These are phyloP conservation scores for Talaromyces pinophilus DNA, from an alignment of 2,329 filamentous ascomycete genomes.

Conservation along the genomic window DNA sequence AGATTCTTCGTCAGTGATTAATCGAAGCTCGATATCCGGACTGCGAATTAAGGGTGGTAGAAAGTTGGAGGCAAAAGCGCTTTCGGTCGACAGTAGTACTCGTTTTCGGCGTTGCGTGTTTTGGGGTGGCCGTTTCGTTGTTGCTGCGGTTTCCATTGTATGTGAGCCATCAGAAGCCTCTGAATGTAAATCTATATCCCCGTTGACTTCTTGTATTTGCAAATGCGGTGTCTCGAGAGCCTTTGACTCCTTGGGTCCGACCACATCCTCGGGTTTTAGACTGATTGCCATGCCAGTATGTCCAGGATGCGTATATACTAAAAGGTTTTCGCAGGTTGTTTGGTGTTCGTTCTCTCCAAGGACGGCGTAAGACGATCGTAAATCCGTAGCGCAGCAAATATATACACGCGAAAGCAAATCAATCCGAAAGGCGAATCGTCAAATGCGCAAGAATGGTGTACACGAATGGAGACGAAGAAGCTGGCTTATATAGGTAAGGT, in stretches of 20 bases:
- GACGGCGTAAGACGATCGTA: background rate
- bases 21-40: constrained; percentile 42
- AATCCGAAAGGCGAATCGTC: background rate
- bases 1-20: constrained; percentile 46
- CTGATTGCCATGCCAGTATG: constrained; percentile 28
- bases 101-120: constrained; percentile 30
- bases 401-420: background rate
- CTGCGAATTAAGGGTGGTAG: constrained; percentile 42
- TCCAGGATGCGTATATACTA: background rate
- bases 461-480: background rate
- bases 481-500: background rate
- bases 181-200: background rate
- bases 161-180: constrained; percentile 4
- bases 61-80: constrained; percentile 42
- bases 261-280: constrained; percentile 10
- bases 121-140: constrained; percentile 9
- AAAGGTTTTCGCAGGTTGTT: background rate
- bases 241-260: constrained; percentile 13
- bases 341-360: background rate
- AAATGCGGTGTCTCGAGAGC: constrained; percentile 2
- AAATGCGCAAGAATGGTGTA: background rate
- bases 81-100: constrained; percentile 42
- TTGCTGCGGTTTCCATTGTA: constrained; percentile 3
- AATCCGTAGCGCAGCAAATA: background rate
- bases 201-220: constrained; percentile 4